A percentile compares a stretch with the other conserved stretches of the same genome.
Conservation (phyloP, 139 green algal species). For the Closterium sp. region DNA sequence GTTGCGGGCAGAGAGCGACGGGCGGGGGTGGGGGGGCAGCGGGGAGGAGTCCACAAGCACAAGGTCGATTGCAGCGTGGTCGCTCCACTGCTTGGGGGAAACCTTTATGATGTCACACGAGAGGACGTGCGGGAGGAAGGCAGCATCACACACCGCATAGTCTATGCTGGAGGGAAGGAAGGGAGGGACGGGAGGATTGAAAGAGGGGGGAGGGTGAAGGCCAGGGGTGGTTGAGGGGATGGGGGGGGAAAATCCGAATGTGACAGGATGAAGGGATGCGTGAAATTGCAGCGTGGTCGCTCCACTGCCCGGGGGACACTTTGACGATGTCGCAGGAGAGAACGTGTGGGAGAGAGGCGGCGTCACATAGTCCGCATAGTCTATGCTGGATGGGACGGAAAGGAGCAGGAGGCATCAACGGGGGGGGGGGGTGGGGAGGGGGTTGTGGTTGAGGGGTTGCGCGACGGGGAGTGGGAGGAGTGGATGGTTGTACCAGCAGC, state of each 20-base stretch:
- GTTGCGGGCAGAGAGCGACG: neutral
- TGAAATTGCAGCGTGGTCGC: constrained; percentile 43
- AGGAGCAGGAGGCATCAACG: too few species aligned
- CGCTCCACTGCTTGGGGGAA: constrained; percentile 43
- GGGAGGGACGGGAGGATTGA: neutral
- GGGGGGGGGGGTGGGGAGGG: too few species aligned
- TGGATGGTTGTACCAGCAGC: too few species aligned
- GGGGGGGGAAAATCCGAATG: too few species aligned
- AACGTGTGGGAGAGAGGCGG: constrained; percentile 20
- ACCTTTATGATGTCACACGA: constrained; percentile 14
- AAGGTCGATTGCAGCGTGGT: constrained; percentile 28
- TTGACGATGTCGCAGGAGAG: constrained; percentile 14
- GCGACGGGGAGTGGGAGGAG: too few species aligned
- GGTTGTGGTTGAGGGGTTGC: too few species aligned
- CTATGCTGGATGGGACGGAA: too few species aligned
- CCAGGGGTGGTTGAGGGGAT: neutral
- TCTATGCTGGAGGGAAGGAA: constrained; percentile 31
- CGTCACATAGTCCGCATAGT: constrained; percentile 37
- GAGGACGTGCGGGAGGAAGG: constrained; percentile 29
- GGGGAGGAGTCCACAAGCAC: constrained; percentile 6
- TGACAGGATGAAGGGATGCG: too few species aligned
- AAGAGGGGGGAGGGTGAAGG: neutral
- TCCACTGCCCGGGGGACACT: constrained; percentile 41
- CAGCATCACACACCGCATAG: constrained; percentile 27
- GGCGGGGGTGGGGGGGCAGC: constrained; percentile 10